A percentile compares a stretch with the other conserved stretches of the same genome.
Conservation (phyloP, 768 basidiomycete genomes). For the Lentinula guzmanii region DNA sequence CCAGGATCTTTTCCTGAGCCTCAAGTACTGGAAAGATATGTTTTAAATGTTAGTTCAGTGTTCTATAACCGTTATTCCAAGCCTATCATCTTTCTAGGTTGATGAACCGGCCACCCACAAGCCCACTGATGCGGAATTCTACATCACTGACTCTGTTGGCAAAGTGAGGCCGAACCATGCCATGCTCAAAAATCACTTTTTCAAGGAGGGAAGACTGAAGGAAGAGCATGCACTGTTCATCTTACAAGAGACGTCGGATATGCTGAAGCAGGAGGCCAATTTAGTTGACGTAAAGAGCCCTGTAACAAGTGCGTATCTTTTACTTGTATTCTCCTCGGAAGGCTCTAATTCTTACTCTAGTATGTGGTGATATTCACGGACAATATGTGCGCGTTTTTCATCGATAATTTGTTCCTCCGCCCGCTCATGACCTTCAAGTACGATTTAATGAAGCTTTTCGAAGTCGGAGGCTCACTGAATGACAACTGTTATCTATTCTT, state of each 20-base stretch:
- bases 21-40: neutral
- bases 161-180: slow-evolving; percentile 64
- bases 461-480: slow-evolving; percentile 79
- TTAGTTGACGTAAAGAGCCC: slow-evolving; percentile 83
- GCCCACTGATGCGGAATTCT: slow-evolving; percentile 76
- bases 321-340: neutral
- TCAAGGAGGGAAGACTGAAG: slow-evolving; percentile 75
- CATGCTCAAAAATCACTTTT: slow-evolving; percentile 86
- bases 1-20: slow-evolving; percentile 2
- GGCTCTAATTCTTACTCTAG: slow-evolving; percentile 28
- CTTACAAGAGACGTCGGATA: slow-evolving; percentile 55
- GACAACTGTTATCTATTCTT: slow-evolving; percentile 90
- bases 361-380: slow-evolving; percentile 96
- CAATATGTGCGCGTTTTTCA: slow-evolving; percentile 67
- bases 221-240: slow-evolving; percentile 86
- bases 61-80: neutral
- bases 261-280: slow-evolving; percentile 76
- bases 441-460: slow-evolving; percentile 97
- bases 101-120: slow-evolving; percentile 55
- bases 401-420: neutral
- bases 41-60: neutral
- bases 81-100: slow-evolving; percentile 37
- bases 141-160: slow-evolving; percentile 41
- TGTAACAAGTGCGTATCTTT: slow-evolving; percentile 67
- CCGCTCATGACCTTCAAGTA: slow-evolving; percentile 45